Percentiles rank a stretch among this genome's conserved stretches.
Conservation (phyloP, 371 early-diverging fungal species). For the Mucor piriformis region DNA sequence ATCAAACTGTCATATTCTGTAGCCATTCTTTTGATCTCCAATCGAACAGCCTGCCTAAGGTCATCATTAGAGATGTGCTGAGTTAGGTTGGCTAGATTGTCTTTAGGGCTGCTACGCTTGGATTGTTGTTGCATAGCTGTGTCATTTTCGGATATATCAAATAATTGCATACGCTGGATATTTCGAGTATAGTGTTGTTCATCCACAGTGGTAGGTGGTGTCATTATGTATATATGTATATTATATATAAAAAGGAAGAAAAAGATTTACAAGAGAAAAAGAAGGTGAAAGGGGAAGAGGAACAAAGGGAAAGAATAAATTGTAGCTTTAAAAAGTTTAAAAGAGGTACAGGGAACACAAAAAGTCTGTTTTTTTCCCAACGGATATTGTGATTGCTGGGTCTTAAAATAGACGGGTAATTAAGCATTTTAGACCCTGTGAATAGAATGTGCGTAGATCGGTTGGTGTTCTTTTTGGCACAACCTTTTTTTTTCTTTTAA, state of each 20-base stretch:
- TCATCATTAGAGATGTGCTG: slow-evolving; percentile 22
- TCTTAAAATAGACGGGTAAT: neutral
- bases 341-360: slow-evolving; percentile 1
- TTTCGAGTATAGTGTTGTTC: neutral
- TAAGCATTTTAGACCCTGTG: neutral
- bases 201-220: neutral
- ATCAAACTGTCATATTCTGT: slow-evolving; percentile 39
- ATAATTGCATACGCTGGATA: slow-evolving; percentile 18
- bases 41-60: slow-evolving; percentile 30
- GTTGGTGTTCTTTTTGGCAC: neutral
- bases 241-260: neutral
- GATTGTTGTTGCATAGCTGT: neutral
- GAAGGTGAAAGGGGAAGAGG: neutral
- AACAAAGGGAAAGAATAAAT: neutral
- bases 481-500: neutral
- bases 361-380: slow-evolving; percentile 2
- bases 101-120: slow-evolving; percentile 13
- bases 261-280: neutral
- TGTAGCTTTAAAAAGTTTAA: neutral
- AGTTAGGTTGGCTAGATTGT: slow-evolving; percentile 12
- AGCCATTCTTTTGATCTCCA: slow-evolving; percentile 31
- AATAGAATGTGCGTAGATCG: neutral
- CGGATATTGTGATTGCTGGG: slow-evolving; percentile 4
- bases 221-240: neutral
- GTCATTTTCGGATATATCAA: slow-evolving; percentile 16